These are phyloP conservation scores for Aspergillus versicolor DNA, from an alignment of 2,329 filamentous ascomycete species.

Conservation along the genomic window DNA sequence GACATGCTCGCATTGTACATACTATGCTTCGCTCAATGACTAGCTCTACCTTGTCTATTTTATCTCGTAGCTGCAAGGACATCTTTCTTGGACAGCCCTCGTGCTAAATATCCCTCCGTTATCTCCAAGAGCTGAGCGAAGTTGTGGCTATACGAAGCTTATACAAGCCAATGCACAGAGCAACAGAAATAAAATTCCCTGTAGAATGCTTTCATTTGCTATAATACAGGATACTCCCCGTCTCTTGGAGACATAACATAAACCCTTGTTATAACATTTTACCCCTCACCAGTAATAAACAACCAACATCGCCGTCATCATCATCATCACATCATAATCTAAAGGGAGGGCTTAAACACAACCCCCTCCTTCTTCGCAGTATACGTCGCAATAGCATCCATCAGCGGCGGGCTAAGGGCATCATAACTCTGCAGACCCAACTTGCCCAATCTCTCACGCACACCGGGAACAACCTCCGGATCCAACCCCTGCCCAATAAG, in stretches of 20 bases:
- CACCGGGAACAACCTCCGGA: conserved; percentile 54
- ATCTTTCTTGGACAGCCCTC: too few species aligned
- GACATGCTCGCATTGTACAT: background rate
- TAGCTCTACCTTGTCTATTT: too few species aligned
- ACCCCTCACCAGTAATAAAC: background rate
- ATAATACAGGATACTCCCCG: background rate
- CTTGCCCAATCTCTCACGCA: conserved; percentile 54
- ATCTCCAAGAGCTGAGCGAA: too few species aligned
- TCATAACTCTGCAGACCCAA: conserved; percentile 64
- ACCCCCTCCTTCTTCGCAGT: conserved; percentile 50
- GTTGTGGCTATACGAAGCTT: too few species aligned
- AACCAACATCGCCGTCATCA: background rate
- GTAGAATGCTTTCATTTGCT: background rate
- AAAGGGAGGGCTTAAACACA: background rate
- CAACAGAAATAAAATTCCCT: background rate
- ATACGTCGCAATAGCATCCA: conserved; percentile 61
- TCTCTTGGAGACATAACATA: background rate
- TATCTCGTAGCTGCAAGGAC: too few species aligned
- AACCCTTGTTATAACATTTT: background rate
- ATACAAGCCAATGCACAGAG: too few species aligned
- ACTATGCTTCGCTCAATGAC: background rate
- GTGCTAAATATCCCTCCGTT: too few species aligned
- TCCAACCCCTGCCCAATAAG: conserved; percentile 68
- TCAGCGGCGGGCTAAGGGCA: conserved; percentile 59
- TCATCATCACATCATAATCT: background rate